Percentiles rank a stretch among this genome's conserved stretches.
phyloP scores from a whole-genome alignment of 2,329 filamentous ascomycete species.

The Penicillium sp. region DNA sequence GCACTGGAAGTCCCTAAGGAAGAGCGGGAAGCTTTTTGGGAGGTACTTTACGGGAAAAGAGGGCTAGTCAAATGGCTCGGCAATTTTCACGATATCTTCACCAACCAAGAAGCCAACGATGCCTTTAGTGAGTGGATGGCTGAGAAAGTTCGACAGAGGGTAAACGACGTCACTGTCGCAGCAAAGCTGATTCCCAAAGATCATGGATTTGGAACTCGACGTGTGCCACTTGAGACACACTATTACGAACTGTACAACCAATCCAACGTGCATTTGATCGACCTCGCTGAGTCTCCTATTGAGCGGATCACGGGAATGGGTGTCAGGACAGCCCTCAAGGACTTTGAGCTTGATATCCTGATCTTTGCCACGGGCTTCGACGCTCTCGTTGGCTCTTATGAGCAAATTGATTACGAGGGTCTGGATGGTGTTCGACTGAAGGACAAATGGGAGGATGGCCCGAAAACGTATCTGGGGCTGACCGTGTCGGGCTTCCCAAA shows the following conservation, averaged over 20 bases:
- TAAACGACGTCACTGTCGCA: too few relatives aligned
- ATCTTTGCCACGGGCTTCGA: constrained; percentile 16
- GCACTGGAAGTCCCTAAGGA: too few relatives aligned
- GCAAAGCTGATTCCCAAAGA: constrained; percentile 7
- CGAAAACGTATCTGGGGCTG: constrained; percentile 7
- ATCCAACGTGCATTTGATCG: constrained; percentile 9
- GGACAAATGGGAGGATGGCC: constrained; percentile 7
- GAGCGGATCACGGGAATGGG: constrained; percentile 10
- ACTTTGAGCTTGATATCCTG: constrained; percentile 9
- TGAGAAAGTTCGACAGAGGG: too few relatives aligned
- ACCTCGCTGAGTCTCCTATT: constrained; percentile 8
- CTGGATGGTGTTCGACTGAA: constrained; percentile 5
- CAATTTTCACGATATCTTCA: too few relatives aligned
- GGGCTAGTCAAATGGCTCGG: too few relatives aligned
- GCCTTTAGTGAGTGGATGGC: too few relatives aligned
- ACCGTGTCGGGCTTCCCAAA: constrained; percentile 13
- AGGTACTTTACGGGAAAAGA: too few relatives aligned
- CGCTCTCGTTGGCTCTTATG: constrained; percentile 8
- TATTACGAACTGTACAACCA: constrained; percentile 12
- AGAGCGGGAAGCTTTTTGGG: too few relatives aligned
- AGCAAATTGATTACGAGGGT: constrained; percentile 10
- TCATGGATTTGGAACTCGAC: constrained; percentile 6
- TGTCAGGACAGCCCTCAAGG: constrained; percentile 4
- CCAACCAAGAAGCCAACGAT: too few relatives aligned
- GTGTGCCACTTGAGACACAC: neutral